Percentiles rank a stretch among this genome's conserved stretches.
These are phyloP conservation scores for Talaromyces albobiverticillius DNA, from an alignment of 2,329 filamentous ascomycete genomes.

Conservation along the genomic window DNA sequence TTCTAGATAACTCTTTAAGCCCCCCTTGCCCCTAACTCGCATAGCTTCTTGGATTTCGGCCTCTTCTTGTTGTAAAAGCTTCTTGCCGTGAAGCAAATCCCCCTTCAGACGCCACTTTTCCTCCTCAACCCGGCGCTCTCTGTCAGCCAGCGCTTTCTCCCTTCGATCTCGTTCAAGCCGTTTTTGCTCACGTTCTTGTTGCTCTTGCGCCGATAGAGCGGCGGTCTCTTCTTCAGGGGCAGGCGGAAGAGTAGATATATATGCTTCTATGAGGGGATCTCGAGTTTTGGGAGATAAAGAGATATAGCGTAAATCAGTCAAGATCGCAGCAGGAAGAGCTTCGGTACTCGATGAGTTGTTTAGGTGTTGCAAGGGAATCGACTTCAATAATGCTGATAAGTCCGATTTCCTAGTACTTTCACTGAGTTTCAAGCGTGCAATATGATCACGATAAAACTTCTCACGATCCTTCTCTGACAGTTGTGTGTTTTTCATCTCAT, in stretches of 20 bases:
- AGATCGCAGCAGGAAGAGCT: conserved; percentile 38
- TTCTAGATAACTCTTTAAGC: conserved; percentile 41
- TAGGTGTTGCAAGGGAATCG: conserved; percentile 36
- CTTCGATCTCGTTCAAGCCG: conserved; percentile 41
- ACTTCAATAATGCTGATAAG: conserved; percentile 44
- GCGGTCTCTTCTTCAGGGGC: conserved; percentile 30
- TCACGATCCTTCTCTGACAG: conserved; percentile 49
- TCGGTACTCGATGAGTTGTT: conserved; percentile 39
- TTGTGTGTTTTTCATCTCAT: conserved; percentile 60
- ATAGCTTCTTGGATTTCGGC: conserved; percentile 45
- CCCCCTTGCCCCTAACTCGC: conserved; percentile 38
- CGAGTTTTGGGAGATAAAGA: conserved; percentile 37
- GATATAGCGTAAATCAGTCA: conserved; percentile 46
- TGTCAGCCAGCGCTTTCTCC: conserved; percentile 43
- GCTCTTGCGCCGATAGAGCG: conserved; percentile 36
- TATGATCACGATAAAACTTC: conserved; percentile 48
- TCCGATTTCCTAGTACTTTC: conserved; percentile 47
- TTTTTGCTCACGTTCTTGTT: conserved; percentile 35
- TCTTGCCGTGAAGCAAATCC: conserved; percentile 39
- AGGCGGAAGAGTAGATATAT: conserved; percentile 41
- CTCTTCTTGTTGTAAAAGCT: conserved; percentile 42
- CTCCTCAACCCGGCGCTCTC: conserved; percentile 42
- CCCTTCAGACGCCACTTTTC: conserved; percentile 40
- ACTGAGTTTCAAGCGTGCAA: conserved; percentile 44
- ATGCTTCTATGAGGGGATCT: conserved; percentile 41